These are phyloP conservation scores for Heritiera fomes DNA, from an alignment of 345 rosid genomes.

Conservation along the genomic window DNA sequence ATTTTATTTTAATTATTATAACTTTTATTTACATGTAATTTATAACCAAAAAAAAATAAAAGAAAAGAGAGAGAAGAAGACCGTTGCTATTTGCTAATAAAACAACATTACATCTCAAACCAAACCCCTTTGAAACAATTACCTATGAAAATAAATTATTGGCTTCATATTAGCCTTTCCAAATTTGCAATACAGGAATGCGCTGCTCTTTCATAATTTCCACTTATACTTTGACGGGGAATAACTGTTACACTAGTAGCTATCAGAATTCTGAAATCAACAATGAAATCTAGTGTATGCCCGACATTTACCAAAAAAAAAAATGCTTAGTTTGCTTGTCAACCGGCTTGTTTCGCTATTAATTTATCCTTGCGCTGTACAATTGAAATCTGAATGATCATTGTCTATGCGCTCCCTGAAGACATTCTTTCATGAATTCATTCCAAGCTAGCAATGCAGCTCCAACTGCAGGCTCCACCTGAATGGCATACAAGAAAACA, in stretches of 20 bases:
- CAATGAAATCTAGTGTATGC: neutral
- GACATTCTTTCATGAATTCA: slow-evolving; percentile 34
- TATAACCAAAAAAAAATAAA: too few relatives aligned
- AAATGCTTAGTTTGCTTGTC: neutral
- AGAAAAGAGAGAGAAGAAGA: too few relatives aligned
- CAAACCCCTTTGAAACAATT: neutral
- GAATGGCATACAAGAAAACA: slow-evolving; percentile 20
- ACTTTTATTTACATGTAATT: too few relatives aligned
- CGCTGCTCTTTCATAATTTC: slow-evolving; percentile 5
- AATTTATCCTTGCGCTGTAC: slow-evolving; percentile 34
- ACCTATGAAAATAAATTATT: neutral
- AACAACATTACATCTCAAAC: too few relatives aligned
- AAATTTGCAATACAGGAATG: neutral
- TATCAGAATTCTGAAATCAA: slow-evolving; percentile 4
- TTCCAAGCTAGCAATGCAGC: slow-evolving; percentile 71
- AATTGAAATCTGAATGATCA: slow-evolving; percentile 21
- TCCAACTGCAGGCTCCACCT: slow-evolving; percentile 79
- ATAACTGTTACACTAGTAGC: slow-evolving; percentile 10
- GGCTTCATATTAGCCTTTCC: slow-evolving; percentile 1
- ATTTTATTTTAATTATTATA: too few relatives aligned
- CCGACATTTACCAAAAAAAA: slow-evolving; percentile 13
- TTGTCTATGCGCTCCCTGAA: slow-evolving; percentile 21
- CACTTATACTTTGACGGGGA: neutral
- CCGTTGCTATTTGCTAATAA: too few relatives aligned
- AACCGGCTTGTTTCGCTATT: slow-evolving; percentile 15